Evolutionary conservation across 176 grass and related monocot species (phyloP), one percentile per base, ranked within the genome.

Genomic region (Oropetium thomaeum): DNA sequence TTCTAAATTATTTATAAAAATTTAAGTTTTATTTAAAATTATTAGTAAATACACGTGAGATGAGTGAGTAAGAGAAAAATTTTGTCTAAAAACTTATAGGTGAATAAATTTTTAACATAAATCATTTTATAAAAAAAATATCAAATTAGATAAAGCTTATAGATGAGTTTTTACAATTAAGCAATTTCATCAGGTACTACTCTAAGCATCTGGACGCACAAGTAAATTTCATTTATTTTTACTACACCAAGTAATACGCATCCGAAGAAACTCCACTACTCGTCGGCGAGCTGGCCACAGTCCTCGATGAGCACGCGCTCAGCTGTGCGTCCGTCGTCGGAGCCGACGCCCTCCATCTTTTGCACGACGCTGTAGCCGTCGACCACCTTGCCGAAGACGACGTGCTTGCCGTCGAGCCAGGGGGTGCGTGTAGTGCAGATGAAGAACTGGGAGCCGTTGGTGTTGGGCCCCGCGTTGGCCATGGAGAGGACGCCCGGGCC

Each of bases 391-490:
- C 92, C 92, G 25, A 95, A 95, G 9, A 91, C 92, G 31, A 91
- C 88, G 67, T 95, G 88, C 80, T 79, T 91, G 17, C 82, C 71
- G 61, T 95, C 92, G 1, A 52, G 49, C 49, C 49, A 52, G 0
- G 49, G 20, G 7, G 49, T 52, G 7, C 8, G 19, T 0, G 20
- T 3, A 1, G 49, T 52, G 49, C 49, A 52, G 20, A 95, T 88
- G 78, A 91, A 95, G 53, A 95, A 91, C 71, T 91, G 85, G 2
- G 88, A 95, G 2, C 88, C 88, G 19, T 95, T 95, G 31, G 92
- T 86, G 76, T 88, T 81, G 48, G 79, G 82, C 3, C 92, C 92
- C 0, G 92, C 71, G 81, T 95, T 95, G 38, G 92, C 92, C 92
- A 95, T 95, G 27, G 88, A 91, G 4, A 91, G 82, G 8, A 86